A percentile compares a stretch with the other conserved stretches of the same genome.
Conservation (phyloP, 768 basidiomycete species). For the Suillus paluster region DNA sequence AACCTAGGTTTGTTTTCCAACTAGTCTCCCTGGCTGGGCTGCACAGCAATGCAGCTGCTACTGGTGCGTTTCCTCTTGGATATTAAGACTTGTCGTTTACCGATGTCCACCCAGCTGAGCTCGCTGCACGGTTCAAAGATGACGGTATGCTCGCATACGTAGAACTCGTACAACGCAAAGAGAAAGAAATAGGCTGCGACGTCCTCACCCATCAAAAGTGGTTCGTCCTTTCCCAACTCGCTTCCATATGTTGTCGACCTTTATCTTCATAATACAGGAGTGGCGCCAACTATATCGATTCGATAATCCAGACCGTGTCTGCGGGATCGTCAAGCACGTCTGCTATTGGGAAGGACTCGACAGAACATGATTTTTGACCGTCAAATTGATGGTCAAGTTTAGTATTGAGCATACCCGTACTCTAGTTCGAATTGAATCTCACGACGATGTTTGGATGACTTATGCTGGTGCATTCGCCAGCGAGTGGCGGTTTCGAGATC, state of each 20-base stretch:
- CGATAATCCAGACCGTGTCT: constrained; percentile 81
- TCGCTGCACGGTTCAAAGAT: constrained; percentile 77
- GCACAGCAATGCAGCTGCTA: constrained; percentile 80
- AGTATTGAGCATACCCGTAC: background rate
- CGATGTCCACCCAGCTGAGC: constrained; percentile 58
- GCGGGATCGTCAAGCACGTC: constrained; percentile 90
- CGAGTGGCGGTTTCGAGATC: too few relatives aligned
- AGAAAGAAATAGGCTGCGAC: constrained; percentile 87
- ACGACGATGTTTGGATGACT: too few relatives aligned
- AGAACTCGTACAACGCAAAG: constrained; percentile 83
- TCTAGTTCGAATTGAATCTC: too few relatives aligned
- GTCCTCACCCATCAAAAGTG: constrained; percentile 96
- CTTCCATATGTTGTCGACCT: background rate
- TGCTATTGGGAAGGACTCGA: constrained; percentile 84
- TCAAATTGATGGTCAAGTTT: background rate
- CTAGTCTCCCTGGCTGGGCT: constrained; percentile 90
- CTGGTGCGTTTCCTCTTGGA: constrained; percentile 49
- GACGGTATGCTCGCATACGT: constrained; percentile 96
- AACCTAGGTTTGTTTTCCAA: constrained; percentile 81
- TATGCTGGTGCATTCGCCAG: too few relatives aligned
- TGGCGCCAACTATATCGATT: constrained; percentile 89
- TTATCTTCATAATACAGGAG: constrained; percentile 58
- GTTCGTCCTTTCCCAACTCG: constrained; percentile 40
- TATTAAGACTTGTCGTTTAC: background rate
- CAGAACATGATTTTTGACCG: constrained; percentile 78